A percentile compares a stretch with the other conserved stretches of the same genome.
phyloP scores from a whole-genome alignment of 768 basidiomycete species.

The Suillus tomentosus region DNA sequence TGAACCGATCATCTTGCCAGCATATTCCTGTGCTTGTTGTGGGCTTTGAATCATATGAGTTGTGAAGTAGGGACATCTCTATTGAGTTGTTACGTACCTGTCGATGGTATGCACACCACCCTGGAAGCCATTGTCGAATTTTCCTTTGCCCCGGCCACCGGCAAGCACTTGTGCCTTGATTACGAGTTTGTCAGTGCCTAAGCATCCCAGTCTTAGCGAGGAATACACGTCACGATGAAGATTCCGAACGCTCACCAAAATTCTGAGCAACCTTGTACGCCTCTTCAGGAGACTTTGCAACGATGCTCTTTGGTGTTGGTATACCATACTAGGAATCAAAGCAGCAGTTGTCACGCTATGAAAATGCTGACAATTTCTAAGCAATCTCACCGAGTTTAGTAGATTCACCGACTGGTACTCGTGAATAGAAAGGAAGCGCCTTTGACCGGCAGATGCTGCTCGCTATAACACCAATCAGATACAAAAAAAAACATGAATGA shows the following conservation, averaged over 20 bases:
- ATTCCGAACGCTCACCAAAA: constrained; percentile 60
- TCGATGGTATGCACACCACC: constrained; percentile 96
- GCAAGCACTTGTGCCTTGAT: constrained; percentile 99
- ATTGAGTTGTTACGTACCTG: constrained; percentile 51
- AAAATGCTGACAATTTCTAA: background rate
- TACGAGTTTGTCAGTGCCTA: constrained; percentile 79
- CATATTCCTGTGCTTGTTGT: constrained; percentile 84
- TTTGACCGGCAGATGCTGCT: constrained; percentile 79
- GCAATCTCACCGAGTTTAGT: constrained; percentile 77
- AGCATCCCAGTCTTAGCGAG: constrained; percentile 7
- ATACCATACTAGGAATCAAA: constrained; percentile 78
- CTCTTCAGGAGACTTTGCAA: constrained; percentile 87
- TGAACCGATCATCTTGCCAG: constrained; percentile 90
- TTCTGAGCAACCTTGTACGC: constrained; percentile 86
- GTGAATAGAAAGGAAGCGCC: constrained; percentile 93
- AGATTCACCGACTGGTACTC: constrained; percentile 97
- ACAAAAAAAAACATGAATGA: background rate
- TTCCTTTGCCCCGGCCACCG: constrained; percentile 97
- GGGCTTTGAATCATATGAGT: constrained; percentile 51
- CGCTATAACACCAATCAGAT: constrained; percentile 27
- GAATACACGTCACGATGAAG: constrained; percentile 1
- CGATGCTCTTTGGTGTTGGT: constrained; percentile 88
- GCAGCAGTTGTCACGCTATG: background rate
- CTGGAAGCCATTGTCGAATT: constrained; percentile 93
- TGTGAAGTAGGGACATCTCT: constrained; percentile 8